Evolutionary conservation across 169 alveolate genomes (phyloP).

Genomic region (Plasmodium reichenowi): DNA sequence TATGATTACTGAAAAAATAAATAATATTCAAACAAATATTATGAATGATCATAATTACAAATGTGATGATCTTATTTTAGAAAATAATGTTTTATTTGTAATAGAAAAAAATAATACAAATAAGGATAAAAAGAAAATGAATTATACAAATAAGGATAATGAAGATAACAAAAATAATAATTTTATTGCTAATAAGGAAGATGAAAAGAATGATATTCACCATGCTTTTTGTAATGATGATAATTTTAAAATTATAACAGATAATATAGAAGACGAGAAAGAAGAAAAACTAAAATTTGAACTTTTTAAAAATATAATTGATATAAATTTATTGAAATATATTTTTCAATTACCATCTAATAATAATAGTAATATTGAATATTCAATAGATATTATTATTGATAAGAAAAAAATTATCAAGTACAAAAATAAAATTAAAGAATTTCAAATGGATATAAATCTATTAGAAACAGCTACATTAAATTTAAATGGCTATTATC

Average conservation of each 20-base stretch:
- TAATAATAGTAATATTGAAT: slow-evolving; percentile 6
- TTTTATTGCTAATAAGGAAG: not conserved
- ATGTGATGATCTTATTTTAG: slow-evolving; percentile 21
- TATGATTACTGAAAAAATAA: slow-evolving; percentile 22
- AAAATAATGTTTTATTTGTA: slow-evolving; percentile 19
- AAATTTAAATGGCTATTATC: slow-evolving; percentile 50
- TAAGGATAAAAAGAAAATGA: not conserved
- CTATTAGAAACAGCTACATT: slow-evolving; percentile 25
- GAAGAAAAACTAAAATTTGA: slow-evolving; percentile 18
- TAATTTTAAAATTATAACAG: too few relatives aligned
- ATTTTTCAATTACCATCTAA: slow-evolving; percentile 30
- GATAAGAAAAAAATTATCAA: slow-evolving; percentile 29
- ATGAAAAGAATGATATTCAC: not conserved
- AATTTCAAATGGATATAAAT: slow-evolving; percentile 21
- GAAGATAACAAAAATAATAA: not conserved
- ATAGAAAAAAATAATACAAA: slow-evolving; percentile 14
- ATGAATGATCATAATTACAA: not conserved
- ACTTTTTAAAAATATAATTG: slow-evolving; percentile 20
- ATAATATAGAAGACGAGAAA: not conserved
- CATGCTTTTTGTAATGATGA: too few relatives aligned
- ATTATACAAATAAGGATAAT: not conserved
- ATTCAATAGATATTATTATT: slow-evolving; percentile 23
- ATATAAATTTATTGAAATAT: slow-evolving; percentile 18
- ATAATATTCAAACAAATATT: slow-evolving; percentile 14
- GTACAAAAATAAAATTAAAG: slow-evolving; percentile 13